Percentiles rank a stretch among this genome's conserved stretches.
phyloP scores from a whole-genome alignment of 31 red algal species.

The Asparagopsis taxiformis region DNA sequence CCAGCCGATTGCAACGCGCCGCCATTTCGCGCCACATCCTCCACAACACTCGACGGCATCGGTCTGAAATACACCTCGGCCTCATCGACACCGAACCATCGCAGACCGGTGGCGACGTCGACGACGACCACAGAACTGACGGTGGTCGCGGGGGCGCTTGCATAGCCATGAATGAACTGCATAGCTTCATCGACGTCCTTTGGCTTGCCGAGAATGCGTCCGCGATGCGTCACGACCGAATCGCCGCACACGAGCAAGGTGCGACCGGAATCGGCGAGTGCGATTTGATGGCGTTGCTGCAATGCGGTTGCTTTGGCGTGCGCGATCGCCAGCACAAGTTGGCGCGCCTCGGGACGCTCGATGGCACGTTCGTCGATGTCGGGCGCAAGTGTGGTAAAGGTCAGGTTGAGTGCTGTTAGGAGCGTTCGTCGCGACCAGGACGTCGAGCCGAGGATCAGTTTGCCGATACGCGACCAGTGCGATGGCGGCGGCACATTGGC shows the following conservation, averaged over 20 bases:
- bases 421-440: conserved; percentile 87
- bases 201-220: conserved; percentile 87
- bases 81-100: conserved; percentile 77
- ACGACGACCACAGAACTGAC: conserved; percentile 80
- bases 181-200: conserved; percentile 60
- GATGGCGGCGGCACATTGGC: not conserved
- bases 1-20: conserved; percentile 83
- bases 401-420: conserved; percentile 46
- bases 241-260: conserved; percentile 87
- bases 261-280: not conserved
- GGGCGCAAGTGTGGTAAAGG: conserved; percentile 59
- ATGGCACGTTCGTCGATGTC: conserved; percentile 93
- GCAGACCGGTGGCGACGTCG: conserved; percentile 48
- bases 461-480: conserved; percentile 23
- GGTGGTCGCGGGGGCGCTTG: conserved; percentile 82
- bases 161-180: conserved; percentile 65
- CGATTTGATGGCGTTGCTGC: not conserved
- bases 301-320: conserved; percentile 87
- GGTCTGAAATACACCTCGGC: conserved; percentile 93
- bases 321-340: conserved; percentile 77
- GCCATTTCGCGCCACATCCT: conserved; percentile 71
- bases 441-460: conserved; percentile 91
- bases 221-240: conserved; percentile 90
- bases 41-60: conserved; percentile 78
- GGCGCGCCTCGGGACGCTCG: conserved; percentile 41